Evolutionary conservation across 768 basidiomycete genomes (phyloP).

Genomic region (Mycena sanguinolenta): DNA sequence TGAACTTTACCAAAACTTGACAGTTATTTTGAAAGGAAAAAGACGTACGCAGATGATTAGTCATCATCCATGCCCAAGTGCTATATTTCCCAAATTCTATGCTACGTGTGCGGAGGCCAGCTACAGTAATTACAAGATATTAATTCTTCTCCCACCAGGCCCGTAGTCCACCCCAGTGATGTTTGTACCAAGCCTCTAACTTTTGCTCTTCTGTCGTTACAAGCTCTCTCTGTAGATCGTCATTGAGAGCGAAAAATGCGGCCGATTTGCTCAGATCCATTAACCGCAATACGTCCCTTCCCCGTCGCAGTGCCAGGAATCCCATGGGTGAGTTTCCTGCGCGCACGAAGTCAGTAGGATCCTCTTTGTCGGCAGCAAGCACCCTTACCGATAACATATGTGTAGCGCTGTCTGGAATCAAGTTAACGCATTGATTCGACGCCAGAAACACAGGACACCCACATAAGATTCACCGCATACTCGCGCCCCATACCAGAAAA

Average conservation of each 20-base stretch:
- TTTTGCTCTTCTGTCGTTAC: not conserved
- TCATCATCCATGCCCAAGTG: no score
- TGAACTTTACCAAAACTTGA: no score
- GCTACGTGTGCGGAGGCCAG: no score
- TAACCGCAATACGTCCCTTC: slow-evolving; percentile 5
- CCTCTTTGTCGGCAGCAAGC: not conserved
- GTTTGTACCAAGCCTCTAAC: slow-evolving; percentile 26
- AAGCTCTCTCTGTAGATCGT: slow-evolving; percentile 21
- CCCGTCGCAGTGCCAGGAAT: slow-evolving; percentile 22
- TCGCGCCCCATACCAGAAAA: slow-evolving; percentile 17
- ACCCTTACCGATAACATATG: slow-evolving; percentile 29
- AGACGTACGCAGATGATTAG: no score
- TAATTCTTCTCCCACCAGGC: slow-evolving; percentile 36
- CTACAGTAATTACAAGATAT: not conserved
- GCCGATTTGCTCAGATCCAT: slow-evolving; percentile 19
- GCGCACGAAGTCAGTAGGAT: not conserved
- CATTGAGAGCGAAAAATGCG: slow-evolving; percentile 34
- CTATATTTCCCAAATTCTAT: no score
- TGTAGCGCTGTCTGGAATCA: slow-evolving; percentile 31
- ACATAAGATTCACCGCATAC: slow-evolving; percentile 28
- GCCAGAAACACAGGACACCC: not conserved
- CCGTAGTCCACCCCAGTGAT: slow-evolving; percentile 27
- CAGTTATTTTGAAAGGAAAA: no score
- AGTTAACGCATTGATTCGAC: not conserved
- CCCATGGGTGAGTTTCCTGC: slow-evolving; percentile 23